A percentile compares a stretch with the other conserved stretches of the same genome.
These are phyloP conservation scores for Colletotrichum theobromicola DNA, from an alignment of 2,329 filamentous ascomycete species.

Conservation along the genomic window DNA sequence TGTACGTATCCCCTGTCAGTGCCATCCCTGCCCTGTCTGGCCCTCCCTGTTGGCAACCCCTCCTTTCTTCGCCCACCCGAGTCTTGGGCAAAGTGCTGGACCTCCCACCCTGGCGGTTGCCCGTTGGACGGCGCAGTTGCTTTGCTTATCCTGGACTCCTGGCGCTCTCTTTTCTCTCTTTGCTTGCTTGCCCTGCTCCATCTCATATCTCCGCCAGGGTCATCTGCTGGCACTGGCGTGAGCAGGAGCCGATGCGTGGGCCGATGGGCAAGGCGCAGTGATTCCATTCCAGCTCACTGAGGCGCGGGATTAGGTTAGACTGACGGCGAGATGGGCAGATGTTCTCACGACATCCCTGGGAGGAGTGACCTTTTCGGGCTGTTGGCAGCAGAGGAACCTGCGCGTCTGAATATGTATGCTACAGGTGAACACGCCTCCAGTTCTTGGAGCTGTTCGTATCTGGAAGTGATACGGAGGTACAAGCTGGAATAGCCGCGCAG, in stretches of 20 bases:
- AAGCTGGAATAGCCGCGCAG: background rate
- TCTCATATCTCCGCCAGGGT: background rate
- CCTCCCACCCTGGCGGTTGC: background rate
- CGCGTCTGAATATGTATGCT: background rate
- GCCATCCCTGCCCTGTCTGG: background rate
- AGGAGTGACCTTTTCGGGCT: background rate
- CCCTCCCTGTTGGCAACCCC: slow-evolving; percentile 1
- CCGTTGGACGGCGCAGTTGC: background rate
- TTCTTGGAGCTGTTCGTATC: background rate
- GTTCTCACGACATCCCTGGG: background rate
- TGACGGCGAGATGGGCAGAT: slow-evolving; percentile 3
- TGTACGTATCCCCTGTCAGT: background rate
- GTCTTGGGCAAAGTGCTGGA: background rate
- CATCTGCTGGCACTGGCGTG: background rate
- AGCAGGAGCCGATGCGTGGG: background rate
- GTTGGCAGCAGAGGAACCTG: background rate
- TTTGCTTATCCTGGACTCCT: background rate
- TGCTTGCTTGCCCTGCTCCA: background rate
- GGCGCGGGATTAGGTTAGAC: background rate
- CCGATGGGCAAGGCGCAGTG: slow-evolving; percentile 6
- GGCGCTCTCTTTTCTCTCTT: background rate
- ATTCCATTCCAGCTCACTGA: slow-evolving; percentile 7
- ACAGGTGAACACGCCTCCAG: background rate
- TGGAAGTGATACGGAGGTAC: background rate
- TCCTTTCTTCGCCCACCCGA: background rate